Evolutionary conservation across 2,329 filamentous ascomycete genomes (phyloP).

Genomic region (Arthroderma sp.): DNA sequence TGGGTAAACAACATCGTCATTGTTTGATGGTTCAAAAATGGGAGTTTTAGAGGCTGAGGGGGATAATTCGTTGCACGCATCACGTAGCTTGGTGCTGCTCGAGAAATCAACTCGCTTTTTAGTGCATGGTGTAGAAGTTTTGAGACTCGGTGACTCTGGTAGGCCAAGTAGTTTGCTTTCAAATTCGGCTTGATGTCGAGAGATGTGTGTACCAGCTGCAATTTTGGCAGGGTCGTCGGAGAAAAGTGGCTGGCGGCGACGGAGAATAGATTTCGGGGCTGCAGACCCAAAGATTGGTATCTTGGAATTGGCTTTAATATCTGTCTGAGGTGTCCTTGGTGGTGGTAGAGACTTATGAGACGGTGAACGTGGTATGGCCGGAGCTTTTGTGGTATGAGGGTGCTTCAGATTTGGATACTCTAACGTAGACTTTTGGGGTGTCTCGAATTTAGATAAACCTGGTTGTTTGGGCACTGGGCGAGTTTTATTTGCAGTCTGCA

Average conservation of each 20-base stretch:
- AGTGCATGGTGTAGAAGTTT: slow-evolving; percentile 53
- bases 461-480: slow-evolving; percentile 30
- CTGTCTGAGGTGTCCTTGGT: slow-evolving; percentile 32
- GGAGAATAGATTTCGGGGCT: slow-evolving; percentile 51
- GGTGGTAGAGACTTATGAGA: slow-evolving; percentile 38
- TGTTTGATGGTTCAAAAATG: slow-evolving; percentile 2
- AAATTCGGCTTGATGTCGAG: slow-evolving; percentile 13
- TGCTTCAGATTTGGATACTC: slow-evolving; percentile 44
- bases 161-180: slow-evolving; percentile 15
- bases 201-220: slow-evolving; percentile 45
- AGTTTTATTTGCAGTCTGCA: slow-evolving; percentile 14
- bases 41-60: slow-evolving; percentile 30
- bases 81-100: slow-evolving; percentile 46
- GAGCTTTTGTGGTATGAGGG: slow-evolving; percentile 41
- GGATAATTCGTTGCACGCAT: slow-evolving; percentile 24
- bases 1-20: slow-evolving; percentile 22
- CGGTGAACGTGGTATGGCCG: slow-evolving; percentile 39
- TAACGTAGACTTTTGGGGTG: slow-evolving; percentile 64
- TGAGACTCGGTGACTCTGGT: slow-evolving; percentile 15
- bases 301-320: slow-evolving; percentile 34
- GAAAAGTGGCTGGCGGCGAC: slow-evolving; percentile 45
- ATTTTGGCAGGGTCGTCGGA: slow-evolving; percentile 46
- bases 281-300: slow-evolving; percentile 37
- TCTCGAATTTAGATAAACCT: slow-evolving; percentile 48
- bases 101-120: slow-evolving; percentile 77